phyloP scores from a whole-genome alignment of 768 basidiomycete genomes.

The Leccinellum albellum region DNA sequence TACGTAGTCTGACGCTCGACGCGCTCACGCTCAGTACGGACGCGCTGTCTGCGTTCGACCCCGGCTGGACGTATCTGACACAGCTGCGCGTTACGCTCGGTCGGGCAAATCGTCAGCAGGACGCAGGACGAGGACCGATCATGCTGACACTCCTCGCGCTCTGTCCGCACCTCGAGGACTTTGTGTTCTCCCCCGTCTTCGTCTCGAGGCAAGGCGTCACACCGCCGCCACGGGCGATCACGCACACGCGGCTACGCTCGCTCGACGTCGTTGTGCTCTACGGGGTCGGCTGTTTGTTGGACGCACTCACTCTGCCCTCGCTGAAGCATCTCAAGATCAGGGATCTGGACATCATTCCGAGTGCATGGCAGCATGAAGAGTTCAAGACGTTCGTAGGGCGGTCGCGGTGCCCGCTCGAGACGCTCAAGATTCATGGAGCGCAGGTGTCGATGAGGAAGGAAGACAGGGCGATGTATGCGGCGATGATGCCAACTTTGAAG shows the following conservation, averaged over 20 bases:
- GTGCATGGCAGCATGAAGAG: conserved; percentile 9
- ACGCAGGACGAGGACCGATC: background rate
- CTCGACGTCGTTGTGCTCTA: conserved; percentile 9
- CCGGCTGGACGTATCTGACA: conserved; percentile 16
- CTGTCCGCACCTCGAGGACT: conserved; percentile 18
- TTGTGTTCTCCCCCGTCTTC: conserved; percentile 6
- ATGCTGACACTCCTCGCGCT: conserved; percentile 15
- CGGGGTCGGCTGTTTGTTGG: conserved; percentile 4
- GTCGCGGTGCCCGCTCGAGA: conserved; percentile 21
- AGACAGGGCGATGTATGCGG: conserved; percentile 8
- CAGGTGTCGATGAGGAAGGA: conserved; percentile 13
- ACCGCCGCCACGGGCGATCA: conserved; percentile 1
- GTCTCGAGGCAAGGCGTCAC: background rate
- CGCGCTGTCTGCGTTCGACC: conserved; percentile 6
- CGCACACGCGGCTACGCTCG: conserved; percentile 8
- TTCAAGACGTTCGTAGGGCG: conserved; percentile 19
- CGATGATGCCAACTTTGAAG: conserved; percentile 18
- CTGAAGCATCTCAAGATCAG: conserved; percentile 8
- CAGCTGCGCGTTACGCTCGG: conserved; percentile 6
- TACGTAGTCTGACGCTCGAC: conserved; percentile 15
- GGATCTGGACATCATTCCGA: conserved; percentile 17
- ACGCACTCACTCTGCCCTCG: conserved; percentile 14
- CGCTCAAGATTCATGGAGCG: conserved; percentile 10
- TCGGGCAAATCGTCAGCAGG: background rate
- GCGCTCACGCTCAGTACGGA: background rate